These are phyloP conservation scores for Metarhizium guizhouense DNA, from an alignment of 2,329 filamentous ascomycete species.

Conservation along the genomic window DNA sequence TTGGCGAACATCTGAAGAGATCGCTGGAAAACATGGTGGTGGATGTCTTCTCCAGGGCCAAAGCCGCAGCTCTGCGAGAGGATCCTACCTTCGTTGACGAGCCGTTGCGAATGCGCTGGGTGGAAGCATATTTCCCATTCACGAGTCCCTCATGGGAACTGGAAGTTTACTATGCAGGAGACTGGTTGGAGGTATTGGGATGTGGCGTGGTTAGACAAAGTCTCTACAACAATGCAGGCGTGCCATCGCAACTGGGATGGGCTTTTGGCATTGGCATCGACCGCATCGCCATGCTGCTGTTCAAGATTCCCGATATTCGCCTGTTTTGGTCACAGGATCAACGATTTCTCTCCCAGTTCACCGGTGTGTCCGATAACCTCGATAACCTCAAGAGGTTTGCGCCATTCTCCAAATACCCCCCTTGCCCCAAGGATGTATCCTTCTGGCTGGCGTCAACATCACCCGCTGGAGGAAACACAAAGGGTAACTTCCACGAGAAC, in stretches of 20 bases:
- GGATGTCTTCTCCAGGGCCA: conserved; percentile 75
- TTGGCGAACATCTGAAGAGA: conserved; percentile 78
- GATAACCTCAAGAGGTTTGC: conserved; percentile 54
- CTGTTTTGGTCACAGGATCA: conserved; percentile 88
- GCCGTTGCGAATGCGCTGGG: conserved; percentile 81
- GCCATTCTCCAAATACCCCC: conserved; percentile 86
- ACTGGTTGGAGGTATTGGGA: conserved; percentile 95
- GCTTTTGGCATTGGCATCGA: conserved; percentile 93
- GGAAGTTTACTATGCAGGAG: conserved; percentile 86
- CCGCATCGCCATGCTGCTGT: conserved; percentile 93
- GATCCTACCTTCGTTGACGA: conserved; percentile 48
- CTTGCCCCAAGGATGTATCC: conserved; percentile 83
- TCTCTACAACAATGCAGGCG: conserved; percentile 67
- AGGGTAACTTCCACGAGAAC: conserved; percentile 72
- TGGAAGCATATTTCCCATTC: conserved; percentile 96
- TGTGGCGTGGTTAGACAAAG: conserved; percentile 82
- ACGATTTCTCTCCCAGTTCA: conserved; percentile 83
- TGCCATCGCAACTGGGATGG: conserved; percentile 75
- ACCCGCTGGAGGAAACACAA: conserved; percentile 36
- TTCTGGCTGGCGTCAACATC: conserved; percentile 66
- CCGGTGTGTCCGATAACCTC: conserved; percentile 45
- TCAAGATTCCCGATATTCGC: conserved; percentile 91
- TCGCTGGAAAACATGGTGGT: conserved; percentile 85
- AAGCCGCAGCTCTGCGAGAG: conserved; percentile 49
- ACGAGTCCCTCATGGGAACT: conserved; percentile 94